Evolutionary conservation across 1,284 basidiomycete genomes (phyloP), one percentile per base, ranked within the genome.

Genomic region (Chondrostereum purpureum): DNA sequence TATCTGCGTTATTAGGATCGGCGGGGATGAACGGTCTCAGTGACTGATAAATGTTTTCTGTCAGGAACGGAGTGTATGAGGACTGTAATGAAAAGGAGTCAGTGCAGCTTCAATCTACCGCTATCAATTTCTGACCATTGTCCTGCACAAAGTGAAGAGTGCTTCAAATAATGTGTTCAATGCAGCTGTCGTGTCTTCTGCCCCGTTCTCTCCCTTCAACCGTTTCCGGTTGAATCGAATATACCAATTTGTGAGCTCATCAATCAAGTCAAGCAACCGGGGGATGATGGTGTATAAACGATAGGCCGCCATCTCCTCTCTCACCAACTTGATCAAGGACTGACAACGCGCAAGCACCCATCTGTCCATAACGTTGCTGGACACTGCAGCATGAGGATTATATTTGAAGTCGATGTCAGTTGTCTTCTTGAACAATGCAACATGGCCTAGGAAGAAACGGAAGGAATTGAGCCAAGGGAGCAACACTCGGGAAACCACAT

Each of bases 191-290:
- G 94, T 95, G 60, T 99, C 95, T 56, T 93, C 87, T 48, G 78
- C 72, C 4, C 95, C 91, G 58, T 92, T 88, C 64, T 96, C 91
- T 39, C 96, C 96, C 75, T 99, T 99, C 49, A 99, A 72, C 21
- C 96, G 80, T 54, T 86, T 85, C 47, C 96, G 84, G 69, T 99
- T 99, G 76, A 99, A 99, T 44, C 96, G 92, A 59, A 99, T 99
- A 69, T 99, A 99, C 94, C 95, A 98, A 65, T 99, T 99, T 39
- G 96, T 99, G 49, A 99, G 75, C 66, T 99, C 96, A 56, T 96
- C 92, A 39, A 99, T 80, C 50, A 99, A 82, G 53, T 91, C 88
- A 47, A 98, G 74, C 44, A 99, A 72, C 21, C 91, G 80, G n/a
- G 93, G 92, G 50, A 97, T 92, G 67, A 99, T 91, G 48, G 93